Percentiles rank a stretch among this genome's conserved stretches.
phyloP scores from a whole-genome alignment of 345 rosid species.

The Litchi chinensis region DNA sequence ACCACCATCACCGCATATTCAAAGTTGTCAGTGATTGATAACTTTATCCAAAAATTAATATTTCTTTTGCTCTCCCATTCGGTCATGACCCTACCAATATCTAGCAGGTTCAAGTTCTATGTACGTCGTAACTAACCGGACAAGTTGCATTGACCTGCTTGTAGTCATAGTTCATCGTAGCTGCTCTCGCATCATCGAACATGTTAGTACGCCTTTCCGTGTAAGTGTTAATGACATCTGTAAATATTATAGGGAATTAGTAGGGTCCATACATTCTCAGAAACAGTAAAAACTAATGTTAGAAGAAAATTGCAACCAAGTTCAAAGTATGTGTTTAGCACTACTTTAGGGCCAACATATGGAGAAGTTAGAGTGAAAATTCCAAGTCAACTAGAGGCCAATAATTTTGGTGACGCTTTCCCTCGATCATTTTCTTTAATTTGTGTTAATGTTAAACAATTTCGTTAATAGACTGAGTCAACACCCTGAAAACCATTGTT shows the following conservation, averaged over 20 bases:
- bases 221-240: not conserved
- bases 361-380: not conserved
- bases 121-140: not conserved
- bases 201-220: not conserved
- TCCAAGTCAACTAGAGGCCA: conserved; percentile 16
- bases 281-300: not conserved
- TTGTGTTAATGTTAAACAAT: no score
- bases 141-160: not conserved
- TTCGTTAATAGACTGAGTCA: not conserved
- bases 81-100: no score
- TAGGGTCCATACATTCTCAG: not conserved
- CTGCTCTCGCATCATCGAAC: not conserved
- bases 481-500: not conserved
- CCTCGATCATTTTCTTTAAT: not conserved
- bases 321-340: not conserved
- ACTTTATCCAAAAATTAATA: no score
- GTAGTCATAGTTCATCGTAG: not conserved
- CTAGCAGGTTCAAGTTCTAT: not conserved
- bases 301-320: not conserved
- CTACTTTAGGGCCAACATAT: not conserved
- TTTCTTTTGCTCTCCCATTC: no score
- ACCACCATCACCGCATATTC: no score
- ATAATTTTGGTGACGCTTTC: not conserved
- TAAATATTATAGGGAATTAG: not conserved
- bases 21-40: no score